These are phyloP conservation scores for Fusarium floridanum DNA, from an alignment of 2,329 filamentous ascomycete species.

Conservation along the genomic window DNA sequence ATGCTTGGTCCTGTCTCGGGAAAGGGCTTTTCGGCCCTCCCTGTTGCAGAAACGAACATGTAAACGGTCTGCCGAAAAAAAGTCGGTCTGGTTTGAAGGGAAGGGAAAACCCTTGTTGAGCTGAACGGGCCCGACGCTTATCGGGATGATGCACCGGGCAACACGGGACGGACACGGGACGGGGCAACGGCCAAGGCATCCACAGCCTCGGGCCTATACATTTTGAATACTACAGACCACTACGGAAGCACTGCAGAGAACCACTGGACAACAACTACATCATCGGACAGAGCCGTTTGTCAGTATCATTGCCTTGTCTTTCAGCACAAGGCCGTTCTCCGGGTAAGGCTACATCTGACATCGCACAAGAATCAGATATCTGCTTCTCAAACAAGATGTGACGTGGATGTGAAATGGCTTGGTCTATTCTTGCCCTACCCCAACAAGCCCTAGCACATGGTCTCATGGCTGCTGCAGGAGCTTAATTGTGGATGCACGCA, in stretches of 20 bases:
- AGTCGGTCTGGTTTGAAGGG: slow-evolving; percentile 29
- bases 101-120: not conserved
- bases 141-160: slow-evolving; percentile 33
- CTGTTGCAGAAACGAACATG: slow-evolving; percentile 20
- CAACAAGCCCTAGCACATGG: slow-evolving; percentile 1
- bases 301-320: not conserved
- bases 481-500: slow-evolving; percentile 30
- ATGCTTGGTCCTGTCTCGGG: slow-evolving; percentile 28
- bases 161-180: slow-evolving; percentile 15
- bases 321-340: not conserved
- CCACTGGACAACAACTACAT: not conserved
- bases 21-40: slow-evolving; percentile 8
- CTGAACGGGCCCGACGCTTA: slow-evolving; percentile 20
- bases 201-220: not conserved
- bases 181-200: not conserved
- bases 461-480: slow-evolving; percentile 24
- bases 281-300: not conserved
- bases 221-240: not conserved
- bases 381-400: slow-evolving; percentile 12
- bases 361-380: slow-evolving; percentile 10
- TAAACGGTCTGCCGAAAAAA: slow-evolving; percentile 15
- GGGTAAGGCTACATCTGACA: slow-evolving; percentile 27
- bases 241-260: not conserved
- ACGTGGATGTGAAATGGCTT: slow-evolving; percentile 10
- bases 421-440: slow-evolving; percentile 14